phyloP scores from a whole-genome alignment of 106 monocot species.

The Platanthera zijinensis region DNA sequence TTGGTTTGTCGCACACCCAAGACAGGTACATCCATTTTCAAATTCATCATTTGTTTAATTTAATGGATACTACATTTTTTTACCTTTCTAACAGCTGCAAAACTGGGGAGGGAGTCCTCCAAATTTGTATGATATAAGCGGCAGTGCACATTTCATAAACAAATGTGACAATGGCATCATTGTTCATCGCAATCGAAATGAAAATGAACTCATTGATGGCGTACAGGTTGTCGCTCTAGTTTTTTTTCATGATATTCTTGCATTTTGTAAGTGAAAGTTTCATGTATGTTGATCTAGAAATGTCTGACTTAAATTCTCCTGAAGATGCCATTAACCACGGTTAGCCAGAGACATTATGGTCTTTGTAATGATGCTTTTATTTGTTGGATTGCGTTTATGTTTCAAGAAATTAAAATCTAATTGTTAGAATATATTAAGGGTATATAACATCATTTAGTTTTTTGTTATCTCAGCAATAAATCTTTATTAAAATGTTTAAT shows the following conservation, averaged over 20 bases:
- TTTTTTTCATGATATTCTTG: not conserved
- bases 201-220: slow-evolving; percentile 61
- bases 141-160: slow-evolving; percentile 96
- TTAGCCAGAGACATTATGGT: not conserved
- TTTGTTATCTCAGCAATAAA: not conserved
- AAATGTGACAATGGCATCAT: slow-evolving; percentile 99
- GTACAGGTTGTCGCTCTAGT: slow-evolving; percentile 40
- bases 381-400: not conserved
- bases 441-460: not conserved
- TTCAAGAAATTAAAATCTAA: not conserved
- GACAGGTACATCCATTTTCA: slow-evolving; percentile 12
- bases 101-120: slow-evolving; percentile 76
- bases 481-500: not conserved
- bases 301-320: not conserved
- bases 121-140: slow-evolving; percentile 95
- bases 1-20: slow-evolving; percentile 30
- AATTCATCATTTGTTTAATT: not conserved
- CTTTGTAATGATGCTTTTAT: not conserved
- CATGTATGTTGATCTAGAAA: not conserved
- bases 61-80: not conserved
- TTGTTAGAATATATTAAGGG: not conserved
- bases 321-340: not conserved
- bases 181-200: slow-evolving; percentile 75
- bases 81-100: slow-evolving; percentile 50
- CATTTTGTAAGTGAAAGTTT: not conserved